phyloP scores from a whole-genome alignment of 768 basidiomycete genomes.

The Sporobolomyces phaffii region DNA sequence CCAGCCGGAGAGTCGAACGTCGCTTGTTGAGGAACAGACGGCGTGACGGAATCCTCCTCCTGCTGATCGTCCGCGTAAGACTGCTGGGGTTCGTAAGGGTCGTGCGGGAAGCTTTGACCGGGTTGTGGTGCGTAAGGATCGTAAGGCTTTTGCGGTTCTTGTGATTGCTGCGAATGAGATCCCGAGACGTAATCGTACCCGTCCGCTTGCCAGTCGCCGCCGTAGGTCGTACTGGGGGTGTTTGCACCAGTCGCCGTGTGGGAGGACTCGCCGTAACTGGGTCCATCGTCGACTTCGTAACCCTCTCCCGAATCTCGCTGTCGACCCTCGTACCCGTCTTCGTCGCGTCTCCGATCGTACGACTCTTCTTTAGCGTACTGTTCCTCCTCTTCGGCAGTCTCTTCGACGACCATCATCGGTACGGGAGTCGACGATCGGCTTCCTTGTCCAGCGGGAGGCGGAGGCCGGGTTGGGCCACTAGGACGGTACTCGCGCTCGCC shows the following conservation, averaged over 20 bases:
- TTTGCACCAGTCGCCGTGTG: conserved; percentile 7
- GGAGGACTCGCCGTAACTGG: not conserved
- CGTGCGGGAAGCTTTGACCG: not conserved
- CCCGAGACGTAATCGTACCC: conserved; percentile 34
- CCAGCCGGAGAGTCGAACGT: not conserved
- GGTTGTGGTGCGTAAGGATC: conserved; percentile 15
- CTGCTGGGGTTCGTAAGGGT: conserved; percentile 14
- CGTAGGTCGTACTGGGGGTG: conserved; percentile 34
- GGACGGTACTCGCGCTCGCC: conserved; percentile 10
- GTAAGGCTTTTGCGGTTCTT: not conserved
- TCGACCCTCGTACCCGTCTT: not conserved
- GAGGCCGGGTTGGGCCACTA: not conserved
- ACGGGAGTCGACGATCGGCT: conserved; percentile 5
- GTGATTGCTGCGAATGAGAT: not conserved
- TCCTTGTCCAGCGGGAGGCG: conserved; percentile 5
- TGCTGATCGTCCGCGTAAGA: not conserved
- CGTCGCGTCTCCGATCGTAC: not conserved
- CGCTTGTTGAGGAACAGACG: not conserved
- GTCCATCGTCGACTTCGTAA: conserved; percentile 5
- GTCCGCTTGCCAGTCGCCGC: conserved; percentile 35
- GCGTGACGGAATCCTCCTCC: not conserved
- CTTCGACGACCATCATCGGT: conserved; percentile 29
- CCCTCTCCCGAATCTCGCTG: not conserved
- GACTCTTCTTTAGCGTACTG: conserved; percentile 4
- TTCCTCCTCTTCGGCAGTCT: conserved; percentile 28